Conservation (phyloP, 2,329 filamentous ascomycete genomes). For the Pyrenophora seminiperda region DNA sequence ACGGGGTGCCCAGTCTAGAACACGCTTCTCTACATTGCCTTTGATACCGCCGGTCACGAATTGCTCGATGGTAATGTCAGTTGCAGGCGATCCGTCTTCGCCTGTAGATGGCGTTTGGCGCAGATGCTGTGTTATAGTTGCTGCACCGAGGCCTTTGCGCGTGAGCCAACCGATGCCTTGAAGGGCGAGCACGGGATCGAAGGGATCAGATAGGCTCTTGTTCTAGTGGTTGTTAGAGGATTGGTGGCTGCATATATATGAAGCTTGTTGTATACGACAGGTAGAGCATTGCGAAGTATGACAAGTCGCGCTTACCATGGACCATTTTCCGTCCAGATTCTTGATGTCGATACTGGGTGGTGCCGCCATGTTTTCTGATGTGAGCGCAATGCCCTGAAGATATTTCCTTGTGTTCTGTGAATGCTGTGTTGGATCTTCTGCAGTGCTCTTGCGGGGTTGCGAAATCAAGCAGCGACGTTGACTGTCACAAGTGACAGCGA, state of each 20-base stretch:
- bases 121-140: constrained; percentile 70
- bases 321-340: constrained; percentile 47
- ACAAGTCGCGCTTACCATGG: constrained; percentile 35
- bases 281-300: background rate
- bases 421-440: constrained; percentile 3
- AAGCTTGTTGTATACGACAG: too few relatives aligned
- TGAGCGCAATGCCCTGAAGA: background rate
- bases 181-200: constrained; percentile 71
- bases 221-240: constrained; percentile 60
- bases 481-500: background rate
- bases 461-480: background rate
- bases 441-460: constrained; percentile 8
- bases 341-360: constrained; percentile 42
- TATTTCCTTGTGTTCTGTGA: background rate
- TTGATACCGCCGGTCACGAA: constrained; percentile 71
- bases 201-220: constrained; percentile 70
- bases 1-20: constrained; percentile 63
- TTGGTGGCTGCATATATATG: too few relatives aligned
- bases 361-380: constrained; percentile 43
- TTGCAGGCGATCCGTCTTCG: constrained; percentile 30
- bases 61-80: constrained; percentile 75
- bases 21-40: constrained; percentile 65
- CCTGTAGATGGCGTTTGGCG: constrained; percentile 39
- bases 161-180: constrained; percentile 64
- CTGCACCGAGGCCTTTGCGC: constrained; percentile 72